Evolutionary conservation across 345 rosid species (phyloP).

Genomic region (Pistacia vera): DNA sequence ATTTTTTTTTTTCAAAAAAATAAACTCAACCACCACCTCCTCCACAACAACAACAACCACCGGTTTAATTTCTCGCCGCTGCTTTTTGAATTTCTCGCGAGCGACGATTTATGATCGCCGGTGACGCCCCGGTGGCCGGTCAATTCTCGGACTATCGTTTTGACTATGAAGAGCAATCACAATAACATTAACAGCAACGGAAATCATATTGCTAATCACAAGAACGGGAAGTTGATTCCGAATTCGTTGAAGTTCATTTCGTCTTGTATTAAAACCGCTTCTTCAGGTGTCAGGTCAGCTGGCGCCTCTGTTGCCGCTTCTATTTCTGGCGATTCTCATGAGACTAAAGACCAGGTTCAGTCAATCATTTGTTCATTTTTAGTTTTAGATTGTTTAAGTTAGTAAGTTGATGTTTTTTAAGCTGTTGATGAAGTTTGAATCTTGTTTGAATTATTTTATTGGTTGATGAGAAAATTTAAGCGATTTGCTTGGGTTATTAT

Average conservation of each 20-base stretch:
- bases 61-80: constrained; percentile 6
- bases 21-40: constrained; percentile 38
- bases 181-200: constrained; percentile 30
- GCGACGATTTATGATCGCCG: constrained; percentile 55
- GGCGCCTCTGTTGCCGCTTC: constrained; percentile 86
- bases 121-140: constrained; percentile 61
- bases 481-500: not conserved
- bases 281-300: constrained; percentile 92
- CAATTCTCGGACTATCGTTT: constrained; percentile 15
- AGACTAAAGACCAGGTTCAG: constrained; percentile 76
- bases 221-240: constrained; percentile 48
- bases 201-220: constrained; percentile 27
- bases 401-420: not conserved
- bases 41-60: constrained; percentile 18
- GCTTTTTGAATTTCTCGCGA: not conserved
- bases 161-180: constrained; percentile 67
- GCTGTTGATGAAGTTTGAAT: not conserved
- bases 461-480: not conserved
- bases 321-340: constrained; percentile 58
- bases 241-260: constrained; percentile 85
- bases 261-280: constrained; percentile 83
- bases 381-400: not conserved
- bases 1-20: constrained; percentile 17
- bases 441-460: not conserved
- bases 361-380: not conserved